These are phyloP conservation scores for Gossypium longicalyx DNA, from an alignment of 345 rosid species.

Conservation along the genomic window DNA sequence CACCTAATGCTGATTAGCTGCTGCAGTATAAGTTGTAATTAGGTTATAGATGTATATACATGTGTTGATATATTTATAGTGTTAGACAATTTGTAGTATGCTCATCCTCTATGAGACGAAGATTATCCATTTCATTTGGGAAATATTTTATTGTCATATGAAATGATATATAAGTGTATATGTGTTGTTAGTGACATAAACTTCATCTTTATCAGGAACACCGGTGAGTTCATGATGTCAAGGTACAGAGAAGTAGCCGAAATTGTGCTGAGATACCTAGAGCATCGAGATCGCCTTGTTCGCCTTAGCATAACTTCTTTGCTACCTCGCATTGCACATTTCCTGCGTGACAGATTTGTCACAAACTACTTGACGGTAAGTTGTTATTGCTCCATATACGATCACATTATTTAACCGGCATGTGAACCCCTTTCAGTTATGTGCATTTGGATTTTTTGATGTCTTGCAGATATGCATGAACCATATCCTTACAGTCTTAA, in stretches of 20 bases:
- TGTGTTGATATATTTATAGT: neutral
- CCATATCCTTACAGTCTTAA: constrained; percentile 82
- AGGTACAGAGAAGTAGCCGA: constrained; percentile 99
- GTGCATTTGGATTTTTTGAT: constrained; percentile 9
- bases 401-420: constrained; percentile 2
- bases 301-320: constrained; percentile 98
- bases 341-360: constrained; percentile 95
- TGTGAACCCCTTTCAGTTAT: neutral
- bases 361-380: constrained; percentile 85
- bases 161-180: neutral
- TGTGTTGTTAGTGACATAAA: neutral
- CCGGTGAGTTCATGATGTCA: constrained; percentile 99
- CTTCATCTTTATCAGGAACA: constrained; percentile 60
- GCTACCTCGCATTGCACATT: constrained; percentile 98
- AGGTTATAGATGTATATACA: neutral
- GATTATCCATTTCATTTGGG: neutral
- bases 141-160: neutral
- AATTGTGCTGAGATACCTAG: constrained; percentile 87
- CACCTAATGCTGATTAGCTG: neutral
- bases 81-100: neutral
- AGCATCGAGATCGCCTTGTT: constrained; percentile 92
- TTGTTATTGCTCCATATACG: constrained; percentile 15
- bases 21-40: neutral
- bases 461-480: constrained; percentile 86
- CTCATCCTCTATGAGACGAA: neutral